phyloP scores from a whole-genome alignment of 345 rosid genomes.

The Syzygium grande region DNA sequence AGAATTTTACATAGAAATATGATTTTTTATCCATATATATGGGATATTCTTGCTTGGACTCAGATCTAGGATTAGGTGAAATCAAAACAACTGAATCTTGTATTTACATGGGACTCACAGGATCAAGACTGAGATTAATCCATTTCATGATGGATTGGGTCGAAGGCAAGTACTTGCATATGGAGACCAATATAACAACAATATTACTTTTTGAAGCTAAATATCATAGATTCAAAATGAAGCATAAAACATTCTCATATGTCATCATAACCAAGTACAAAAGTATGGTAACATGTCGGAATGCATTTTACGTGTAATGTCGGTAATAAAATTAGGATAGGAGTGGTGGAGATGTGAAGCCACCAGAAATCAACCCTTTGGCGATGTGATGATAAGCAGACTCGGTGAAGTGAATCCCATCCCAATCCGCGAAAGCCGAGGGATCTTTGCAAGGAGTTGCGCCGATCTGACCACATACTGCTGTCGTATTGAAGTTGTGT shows the following conservation, averaged over 20 bases:
- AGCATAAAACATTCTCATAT: neutral
- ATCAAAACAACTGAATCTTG: neutral
- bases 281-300: neutral
- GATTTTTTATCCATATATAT: neutral
- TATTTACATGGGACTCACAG: neutral
- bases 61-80: neutral
- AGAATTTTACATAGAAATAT: neutral
- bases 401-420: slow-evolving; percentile 64
- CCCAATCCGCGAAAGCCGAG: slow-evolving; percentile 43
- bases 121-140: neutral
- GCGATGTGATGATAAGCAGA: slow-evolving; percentile 51
- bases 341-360: slow-evolving; percentile 10
- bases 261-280: neutral
- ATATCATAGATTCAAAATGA: neutral
- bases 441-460: slow-evolving; percentile 42
- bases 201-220: neutral
- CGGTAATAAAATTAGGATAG: neutral
- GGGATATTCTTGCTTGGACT: neutral
- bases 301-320: neutral
- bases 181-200: neutral
- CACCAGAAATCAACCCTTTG: slow-evolving; percentile 26
- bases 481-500: slow-evolving; percentile 38
- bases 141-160: neutral
- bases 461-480: slow-evolving; percentile 40
- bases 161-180: neutral